Evolutionary conservation across 1,284 basidiomycete genomes (phyloP), one percentile per base, ranked within the genome.

Genomic region (Puccinia horiana): DNA sequence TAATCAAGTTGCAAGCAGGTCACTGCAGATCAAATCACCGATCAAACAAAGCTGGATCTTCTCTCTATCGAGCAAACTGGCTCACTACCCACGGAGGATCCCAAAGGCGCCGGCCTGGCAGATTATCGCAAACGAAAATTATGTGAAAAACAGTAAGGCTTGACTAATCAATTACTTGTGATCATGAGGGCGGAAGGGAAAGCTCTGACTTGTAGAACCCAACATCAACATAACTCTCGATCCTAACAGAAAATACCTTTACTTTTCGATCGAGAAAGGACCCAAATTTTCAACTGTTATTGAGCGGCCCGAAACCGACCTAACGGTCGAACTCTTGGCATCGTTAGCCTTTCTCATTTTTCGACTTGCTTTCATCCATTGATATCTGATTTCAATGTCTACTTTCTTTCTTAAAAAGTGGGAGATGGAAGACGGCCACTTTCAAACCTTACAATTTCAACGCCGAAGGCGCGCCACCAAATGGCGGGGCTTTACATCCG

Each of bases 361-460:
- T 11, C 42, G 32, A 40, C 18, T 18, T 18, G 44, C 32, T 42
- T 40, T 32, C 54, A 29, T 73, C 75, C 58, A 32, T 56, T 40
- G 29, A 56, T 18, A 18, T 29, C n/a, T n/a, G 26, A 69, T 42
- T 18, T 40, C 47, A 76, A 82, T 56, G 83, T 56, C 16, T 77
- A 78, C 32, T 80, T 52, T 32, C n/a, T 56, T 61, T 16, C 9
- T 40, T 37, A 52, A 47, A 52, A 65, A 96, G 94, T 56, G 95
- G 94, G 18, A 89, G 93, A 42, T 98, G 96, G 96, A 95, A 96
- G 88, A 92, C 91, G 0, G 90, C 95, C 0, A 90, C 89, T 12
- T 99, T 95, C 91, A 99, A 99, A 87, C 95, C 96, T 87, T 99
- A 99, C 89, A 99, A 99, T 88, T 99, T 99, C 86, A 94, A 98